Conservation (phyloP, 805 yeast species). For the Metschnikowia gruessii region DNA sequence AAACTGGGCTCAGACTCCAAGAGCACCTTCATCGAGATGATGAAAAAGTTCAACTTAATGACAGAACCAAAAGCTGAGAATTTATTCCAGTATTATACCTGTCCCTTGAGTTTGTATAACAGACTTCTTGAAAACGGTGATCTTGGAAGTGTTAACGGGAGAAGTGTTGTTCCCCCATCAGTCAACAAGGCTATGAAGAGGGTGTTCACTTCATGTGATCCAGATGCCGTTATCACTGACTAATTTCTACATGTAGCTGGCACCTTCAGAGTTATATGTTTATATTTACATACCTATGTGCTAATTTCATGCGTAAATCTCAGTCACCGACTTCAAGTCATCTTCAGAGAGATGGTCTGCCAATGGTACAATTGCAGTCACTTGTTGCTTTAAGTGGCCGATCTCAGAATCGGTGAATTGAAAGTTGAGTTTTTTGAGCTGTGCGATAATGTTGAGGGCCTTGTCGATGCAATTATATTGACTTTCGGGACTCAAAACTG, state of each 20-base stretch:
- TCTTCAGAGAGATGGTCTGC: slow-evolving; percentile 53
- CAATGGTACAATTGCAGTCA: slow-evolving; percentile 38
- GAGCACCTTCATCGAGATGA: slow-evolving; percentile 47
- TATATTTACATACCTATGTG: not conserved
- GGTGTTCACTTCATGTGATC: slow-evolving; percentile 50
- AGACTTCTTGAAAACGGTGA: slow-evolving; percentile 23
- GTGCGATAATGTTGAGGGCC: slow-evolving; percentile 48
- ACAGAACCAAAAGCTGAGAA: slow-evolving; percentile 50
- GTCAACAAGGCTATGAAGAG: slow-evolving; percentile 48
- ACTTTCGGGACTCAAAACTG: slow-evolving; percentile 30
- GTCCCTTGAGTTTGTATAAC: slow-evolving; percentile 33
- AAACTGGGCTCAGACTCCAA: slow-evolving; percentile 50
- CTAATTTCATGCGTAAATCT: slow-evolving; percentile 28
- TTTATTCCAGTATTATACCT: slow-evolving; percentile 40
- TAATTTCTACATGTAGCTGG: not conserved
- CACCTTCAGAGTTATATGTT: not conserved
- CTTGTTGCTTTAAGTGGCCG: slow-evolving; percentile 31
- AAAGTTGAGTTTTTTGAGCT: slow-evolving; percentile 42
- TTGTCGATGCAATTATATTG: slow-evolving; percentile 56
- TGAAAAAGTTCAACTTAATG: slow-evolving; percentile 57
- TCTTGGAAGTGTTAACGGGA: slow-evolving; percentile 40
- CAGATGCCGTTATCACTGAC: slow-evolving; percentile 36
- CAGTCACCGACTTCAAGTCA: slow-evolving; percentile 49
- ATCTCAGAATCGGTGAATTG: slow-evolving; percentile 46
- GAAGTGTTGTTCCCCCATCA: slow-evolving; percentile 47